Conservation (phyloP, 345 rosid genomes). For the Moricandia arvensis region DNA sequence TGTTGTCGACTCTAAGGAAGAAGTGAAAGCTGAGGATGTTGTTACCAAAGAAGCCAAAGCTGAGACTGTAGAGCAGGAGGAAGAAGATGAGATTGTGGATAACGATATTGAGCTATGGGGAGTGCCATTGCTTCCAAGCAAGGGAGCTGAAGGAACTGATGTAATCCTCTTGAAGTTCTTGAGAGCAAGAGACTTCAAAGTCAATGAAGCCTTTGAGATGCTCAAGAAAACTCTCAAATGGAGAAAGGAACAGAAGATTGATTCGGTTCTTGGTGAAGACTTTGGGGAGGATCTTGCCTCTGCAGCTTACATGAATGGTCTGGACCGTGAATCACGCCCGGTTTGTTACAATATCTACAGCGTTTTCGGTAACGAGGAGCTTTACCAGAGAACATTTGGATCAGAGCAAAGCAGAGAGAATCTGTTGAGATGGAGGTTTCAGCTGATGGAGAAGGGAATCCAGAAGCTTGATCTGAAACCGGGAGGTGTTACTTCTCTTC, state of each 20-base stretch:
- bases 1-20: constrained; percentile 35
- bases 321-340: constrained; percentile 72
- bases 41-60: constrained; percentile 28
- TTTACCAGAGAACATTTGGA: constrained; percentile 62
- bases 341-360: constrained; percentile 70
- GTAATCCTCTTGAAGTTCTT: constrained; percentile 77
- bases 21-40: constrained; percentile 32
- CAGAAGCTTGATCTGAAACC: constrained; percentile 73
- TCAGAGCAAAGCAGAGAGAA: constrained; percentile 54
- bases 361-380: constrained; percentile 49
- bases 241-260: constrained; percentile 60
- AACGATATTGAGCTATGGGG: constrained; percentile 67
- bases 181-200: constrained; percentile 88
- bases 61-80: constrained; percentile 33
- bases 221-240: constrained; percentile 70
- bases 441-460: constrained; percentile 82
- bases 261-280: constrained; percentile 53
- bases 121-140: constrained; percentile 68
- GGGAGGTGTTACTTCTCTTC: constrained; percentile 71
- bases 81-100: constrained; percentile 37
- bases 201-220: constrained; percentile 80
- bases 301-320: constrained; percentile 59
- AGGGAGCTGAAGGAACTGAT: constrained; percentile 59
- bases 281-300: constrained; percentile 49
- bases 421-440: constrained; percentile 79